Conservation (phyloP, 495 filamentous ascomycete genomes). For the Penicillium canariense region DNA sequence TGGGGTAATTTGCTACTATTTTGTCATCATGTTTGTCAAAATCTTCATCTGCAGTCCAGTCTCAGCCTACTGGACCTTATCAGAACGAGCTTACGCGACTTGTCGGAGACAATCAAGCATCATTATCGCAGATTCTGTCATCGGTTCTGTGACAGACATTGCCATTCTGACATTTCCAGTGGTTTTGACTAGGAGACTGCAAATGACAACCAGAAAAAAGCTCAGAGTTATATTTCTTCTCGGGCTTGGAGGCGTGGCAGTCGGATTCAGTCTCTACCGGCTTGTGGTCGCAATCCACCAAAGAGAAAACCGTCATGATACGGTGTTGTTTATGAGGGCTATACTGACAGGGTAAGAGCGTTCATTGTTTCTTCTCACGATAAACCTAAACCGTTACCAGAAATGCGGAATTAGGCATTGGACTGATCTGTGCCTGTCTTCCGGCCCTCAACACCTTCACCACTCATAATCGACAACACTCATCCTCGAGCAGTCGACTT, state of each 20-base stretch:
- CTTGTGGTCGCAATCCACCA: constrained; percentile 26
- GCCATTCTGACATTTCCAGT: constrained; percentile 34
- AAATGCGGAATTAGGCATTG: constrained; percentile 5
- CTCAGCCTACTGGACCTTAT: constrained; percentile 25
- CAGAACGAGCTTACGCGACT: background rate
- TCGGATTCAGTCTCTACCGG: constrained; percentile 32
- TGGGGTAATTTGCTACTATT: constrained; percentile 31
- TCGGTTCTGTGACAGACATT: constrained; percentile 34
- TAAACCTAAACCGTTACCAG: background rate
- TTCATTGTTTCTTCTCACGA: background rate
- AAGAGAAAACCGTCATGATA: constrained; percentile 11
- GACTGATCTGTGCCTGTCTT: constrained; percentile 9
- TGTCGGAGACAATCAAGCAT: constrained; percentile 32
- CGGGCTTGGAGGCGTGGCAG: constrained; percentile 32
- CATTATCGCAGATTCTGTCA: constrained; percentile 30
- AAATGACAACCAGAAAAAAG: constrained; percentile 30
- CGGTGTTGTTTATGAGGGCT: background rate
- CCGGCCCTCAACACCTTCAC: constrained; percentile 5
- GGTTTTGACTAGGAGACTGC: constrained; percentile 28
- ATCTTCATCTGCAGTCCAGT: constrained; percentile 34
- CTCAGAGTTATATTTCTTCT: constrained; percentile 28
- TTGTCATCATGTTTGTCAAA: constrained; percentile 30
- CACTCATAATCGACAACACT: too few species aligned
- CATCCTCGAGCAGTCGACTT: too few species aligned
- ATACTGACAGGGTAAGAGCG: constrained; percentile 4